phyloP scores from a whole-genome alignment of 352 stramenopile species.

The Phytophthora quininea region DNA sequence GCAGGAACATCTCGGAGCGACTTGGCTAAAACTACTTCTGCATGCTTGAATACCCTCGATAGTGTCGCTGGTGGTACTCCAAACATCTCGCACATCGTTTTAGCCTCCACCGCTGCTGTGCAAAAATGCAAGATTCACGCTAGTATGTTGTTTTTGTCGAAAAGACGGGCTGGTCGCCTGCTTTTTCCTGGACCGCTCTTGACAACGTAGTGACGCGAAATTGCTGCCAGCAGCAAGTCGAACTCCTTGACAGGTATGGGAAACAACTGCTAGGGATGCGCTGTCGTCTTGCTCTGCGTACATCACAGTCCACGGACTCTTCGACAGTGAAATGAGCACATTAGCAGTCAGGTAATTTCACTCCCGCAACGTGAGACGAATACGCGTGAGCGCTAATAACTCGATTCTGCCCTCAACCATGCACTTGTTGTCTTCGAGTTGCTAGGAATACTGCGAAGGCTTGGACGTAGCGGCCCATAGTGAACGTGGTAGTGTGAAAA shows the following conservation, averaged over 20 bases:
- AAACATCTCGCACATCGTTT: slow-evolving; percentile 11
- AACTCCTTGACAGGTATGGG: not conserved
- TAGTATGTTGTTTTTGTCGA: slow-evolving; percentile 3
- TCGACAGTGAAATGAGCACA: not conserved
- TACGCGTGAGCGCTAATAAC: not conserved
- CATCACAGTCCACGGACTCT: not conserved
- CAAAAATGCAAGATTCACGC: slow-evolving; percentile 8
- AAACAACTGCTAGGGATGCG: not conserved
- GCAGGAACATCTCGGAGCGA: not conserved
- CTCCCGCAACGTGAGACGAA: not conserved
- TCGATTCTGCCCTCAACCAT: not conserved
- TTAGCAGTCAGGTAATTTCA: not conserved
- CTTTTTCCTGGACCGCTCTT: not conserved
- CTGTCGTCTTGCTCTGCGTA: not conserved
- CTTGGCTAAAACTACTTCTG: not conserved
- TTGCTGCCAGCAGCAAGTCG: not conserved
- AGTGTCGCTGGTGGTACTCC: slow-evolving; percentile 5
- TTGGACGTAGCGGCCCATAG: not conserved
- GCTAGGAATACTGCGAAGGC: not conserved
- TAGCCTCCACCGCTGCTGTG: slow-evolving; percentile 5
- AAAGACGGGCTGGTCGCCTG: not conserved
- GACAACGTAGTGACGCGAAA: not conserved
- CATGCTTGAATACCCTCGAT: not conserved
- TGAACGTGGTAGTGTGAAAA: not conserved
- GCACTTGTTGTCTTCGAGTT: not conserved